Evolutionary conservation across 495 filamentous ascomycete genomes (phyloP).

Genomic region (Penicillium steckii): DNA sequence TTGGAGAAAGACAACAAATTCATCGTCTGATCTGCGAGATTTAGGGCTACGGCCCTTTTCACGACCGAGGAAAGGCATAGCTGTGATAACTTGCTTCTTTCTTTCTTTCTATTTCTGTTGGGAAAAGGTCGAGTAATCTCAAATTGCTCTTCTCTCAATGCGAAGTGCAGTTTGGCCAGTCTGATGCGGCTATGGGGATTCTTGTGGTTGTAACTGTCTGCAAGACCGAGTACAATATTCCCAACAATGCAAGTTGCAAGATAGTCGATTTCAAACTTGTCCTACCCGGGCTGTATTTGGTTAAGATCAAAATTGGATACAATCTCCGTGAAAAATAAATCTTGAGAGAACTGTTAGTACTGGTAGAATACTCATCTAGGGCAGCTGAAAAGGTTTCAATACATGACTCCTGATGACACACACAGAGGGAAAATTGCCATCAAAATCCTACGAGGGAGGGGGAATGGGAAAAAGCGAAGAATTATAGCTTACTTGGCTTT

Average conservation of each 20-base stretch:
- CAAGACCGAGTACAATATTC: constrained; percentile 2
- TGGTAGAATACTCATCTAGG: not conserved
- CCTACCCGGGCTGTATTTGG: constrained; percentile 14
- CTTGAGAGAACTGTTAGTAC: not conserved
- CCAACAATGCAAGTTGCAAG: constrained; percentile 15
- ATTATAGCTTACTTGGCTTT: constrained; percentile 12
- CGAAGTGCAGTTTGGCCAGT: not conserved
- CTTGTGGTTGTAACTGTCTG: not conserved
- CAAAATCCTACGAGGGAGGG: not conserved
- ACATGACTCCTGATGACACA: not conserved
- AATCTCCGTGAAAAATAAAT: not conserved
- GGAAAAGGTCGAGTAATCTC: too few species aligned
- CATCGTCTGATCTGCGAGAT: constrained; percentile 40
- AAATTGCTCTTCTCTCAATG: not conserved
- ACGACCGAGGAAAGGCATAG: constrained; percentile 33
- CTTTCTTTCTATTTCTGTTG: too few species aligned
- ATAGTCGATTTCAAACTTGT: constrained; percentile 14
- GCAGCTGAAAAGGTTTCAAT: not conserved
- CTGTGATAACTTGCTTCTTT: too few species aligned
- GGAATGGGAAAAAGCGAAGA: constrained; percentile 1
- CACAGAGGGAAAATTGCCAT: too few species aligned
- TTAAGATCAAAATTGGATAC: constrained; percentile 12
- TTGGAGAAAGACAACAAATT: constrained; percentile 48
- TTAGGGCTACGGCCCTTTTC: constrained; percentile 33
- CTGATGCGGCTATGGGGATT: not conserved